Base-by-base conservation (phyloP, 345 rosid genomes). In the Eucalyptus marginata region DNA sequence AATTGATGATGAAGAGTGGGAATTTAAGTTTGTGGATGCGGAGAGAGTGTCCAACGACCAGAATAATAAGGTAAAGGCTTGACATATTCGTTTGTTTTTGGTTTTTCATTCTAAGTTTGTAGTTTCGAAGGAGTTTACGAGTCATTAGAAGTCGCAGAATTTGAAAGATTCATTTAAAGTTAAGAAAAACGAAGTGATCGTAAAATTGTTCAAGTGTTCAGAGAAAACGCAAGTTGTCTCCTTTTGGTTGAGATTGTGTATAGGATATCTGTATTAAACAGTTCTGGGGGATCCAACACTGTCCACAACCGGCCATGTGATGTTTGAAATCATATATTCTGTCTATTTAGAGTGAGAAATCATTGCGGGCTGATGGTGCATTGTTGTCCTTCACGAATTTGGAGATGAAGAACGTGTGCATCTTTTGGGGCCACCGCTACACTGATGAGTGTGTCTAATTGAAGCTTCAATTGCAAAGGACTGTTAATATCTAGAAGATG, bases 1-100 rank as follows among this genome's bases (percentile, higher is more conserved):
- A 36, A 90, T 31, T 59, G 91, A 64, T 59, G 92, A 90, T 24
- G 90, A 92, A 87, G 93, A 88, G 49, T 93, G 92, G 94, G 93
- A 89, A 66, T 93, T 93, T 84, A 90, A 88, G 86, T 91, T 84
- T 83, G 92, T 92, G 43, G 93, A 88, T 90, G 88, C 90, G 64
- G 89, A 89, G 58, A 49, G 59, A 33, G 47, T 36, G 64, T 49
- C 52, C 31, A 54, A 24, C 18, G 87, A 87, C 62, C 89, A 59
- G 71, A 86, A 68, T 50, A n/a, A 49, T 14, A 40, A 83, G 88
- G 90, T 90, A 66, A 87, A 68, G 64, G 25, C 47, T n/a, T 18
- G 85, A 52, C n/a, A 27, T 52, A 47, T 46, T 64, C 68, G 36
- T 31, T 52, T n/a, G 36, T 52, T 47, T 40, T 46, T 47, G 54